These are phyloP conservation scores for Botrytis fragariae DNA, from an alignment of 2,329 filamentous ascomycete genomes.

Conservation along the genomic window DNA sequence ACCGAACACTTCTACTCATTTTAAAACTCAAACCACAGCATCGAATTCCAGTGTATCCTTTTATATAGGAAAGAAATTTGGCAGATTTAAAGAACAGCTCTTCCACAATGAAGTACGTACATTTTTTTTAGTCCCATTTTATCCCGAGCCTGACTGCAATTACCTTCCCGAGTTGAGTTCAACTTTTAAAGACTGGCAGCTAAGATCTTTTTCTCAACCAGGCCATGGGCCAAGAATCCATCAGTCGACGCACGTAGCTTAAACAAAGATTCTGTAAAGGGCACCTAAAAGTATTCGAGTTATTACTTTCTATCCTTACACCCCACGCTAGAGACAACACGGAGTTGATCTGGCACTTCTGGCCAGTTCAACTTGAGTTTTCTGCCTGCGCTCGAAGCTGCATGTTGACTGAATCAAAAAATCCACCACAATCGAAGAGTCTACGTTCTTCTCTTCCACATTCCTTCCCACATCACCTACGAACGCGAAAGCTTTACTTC, in stretches of 20 bases:
- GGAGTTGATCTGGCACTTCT: not conserved
- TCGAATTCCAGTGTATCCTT: rapidly evolving
- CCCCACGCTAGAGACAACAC: not conserved
- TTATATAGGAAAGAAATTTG: rapidly evolving
- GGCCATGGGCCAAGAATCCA: too few species aligned
- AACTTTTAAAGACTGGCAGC: not conserved
- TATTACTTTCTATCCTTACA: not conserved
- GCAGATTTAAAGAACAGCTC: not conserved
- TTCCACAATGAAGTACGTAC: not conserved
- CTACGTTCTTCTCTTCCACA: not conserved
- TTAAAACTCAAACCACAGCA: too few species aligned
- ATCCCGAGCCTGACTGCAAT: not conserved
- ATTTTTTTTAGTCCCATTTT: rapidly evolving
- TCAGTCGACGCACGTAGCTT: not conserved
- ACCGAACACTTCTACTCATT: not conserved
- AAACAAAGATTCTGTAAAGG: not conserved
- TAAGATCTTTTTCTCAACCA: not conserved
- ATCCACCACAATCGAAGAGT: not conserved
- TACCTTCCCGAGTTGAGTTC: too few species aligned
- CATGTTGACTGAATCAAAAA: too few species aligned
- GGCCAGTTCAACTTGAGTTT: not conserved
- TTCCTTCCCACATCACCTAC: too few species aligned
- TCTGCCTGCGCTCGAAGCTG: not conserved
- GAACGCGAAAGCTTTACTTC: too few species aligned
- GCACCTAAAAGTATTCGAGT: not conserved